Conservation (phyloP, 2,329 filamentous ascomycete genomes). For the Sarocladium kiliense region DNA sequence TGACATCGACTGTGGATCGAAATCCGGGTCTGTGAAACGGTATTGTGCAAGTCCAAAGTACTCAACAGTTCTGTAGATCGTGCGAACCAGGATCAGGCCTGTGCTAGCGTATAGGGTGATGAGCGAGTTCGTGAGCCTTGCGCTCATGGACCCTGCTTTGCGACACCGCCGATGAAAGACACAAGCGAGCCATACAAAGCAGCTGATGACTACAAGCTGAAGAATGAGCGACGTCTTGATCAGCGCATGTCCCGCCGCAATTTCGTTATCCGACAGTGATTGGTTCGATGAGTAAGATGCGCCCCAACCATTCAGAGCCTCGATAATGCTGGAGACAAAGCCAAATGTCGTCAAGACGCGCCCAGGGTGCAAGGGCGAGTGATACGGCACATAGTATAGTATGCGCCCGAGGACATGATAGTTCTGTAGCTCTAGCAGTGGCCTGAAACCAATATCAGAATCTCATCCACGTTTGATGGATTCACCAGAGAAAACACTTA, state of each 20-base stretch:
- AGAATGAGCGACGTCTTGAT: conserved; percentile 46
- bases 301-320: conserved; percentile 41
- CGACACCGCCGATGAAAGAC: conserved; percentile 43
- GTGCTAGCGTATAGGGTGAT: conserved; percentile 47
- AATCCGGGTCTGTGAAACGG: conserved; percentile 28
- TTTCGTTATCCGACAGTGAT: conserved; percentile 29
- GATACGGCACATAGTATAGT: conserved; percentile 52
- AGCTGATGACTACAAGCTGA: conserved; percentile 46
- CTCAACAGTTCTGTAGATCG: conserved; percentile 54
- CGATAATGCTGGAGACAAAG: conserved; percentile 40
- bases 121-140: conserved; percentile 30
- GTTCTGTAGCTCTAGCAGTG: conserved; percentile 55
- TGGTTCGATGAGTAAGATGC: conserved; percentile 43
- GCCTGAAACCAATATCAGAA: conserved; percentile 27
- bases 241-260: conserved; percentile 37
- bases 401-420: conserved; percentile 57
- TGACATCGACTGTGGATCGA: conserved; percentile 31
- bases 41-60: conserved; percentile 47
- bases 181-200: conserved; percentile 43
- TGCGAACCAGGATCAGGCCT: conserved; percentile 44
- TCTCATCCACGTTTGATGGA: neutral
- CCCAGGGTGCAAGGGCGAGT: conserved; percentile 44
- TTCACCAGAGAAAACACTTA: conserved; percentile 14
- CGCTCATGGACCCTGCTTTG: conserved; percentile 27
- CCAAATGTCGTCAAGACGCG: conserved; percentile 41